Evolutionary conservation across 2,329 filamentous ascomycete species (phyloP).

Genomic region (Rasamsonia emersonii): DNA sequence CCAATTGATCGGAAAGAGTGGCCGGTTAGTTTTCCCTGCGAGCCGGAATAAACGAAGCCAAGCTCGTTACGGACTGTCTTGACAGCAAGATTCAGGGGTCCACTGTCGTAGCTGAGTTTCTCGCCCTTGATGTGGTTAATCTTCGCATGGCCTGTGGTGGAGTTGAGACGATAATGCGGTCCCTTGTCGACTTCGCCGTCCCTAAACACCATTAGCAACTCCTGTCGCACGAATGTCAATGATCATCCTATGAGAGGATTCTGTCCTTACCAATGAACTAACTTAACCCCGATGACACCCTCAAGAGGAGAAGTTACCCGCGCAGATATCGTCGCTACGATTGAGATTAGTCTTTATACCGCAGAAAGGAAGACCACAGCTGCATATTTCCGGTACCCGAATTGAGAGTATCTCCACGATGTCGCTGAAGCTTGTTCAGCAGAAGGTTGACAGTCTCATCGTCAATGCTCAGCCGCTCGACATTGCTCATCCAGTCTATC

Average conservation of each 20-base stretch:
- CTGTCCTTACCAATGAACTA: constrained; percentile 25
- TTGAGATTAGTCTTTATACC: neutral
- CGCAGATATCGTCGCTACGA: constrained; percentile 25
- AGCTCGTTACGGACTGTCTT: constrained; percentile 28
- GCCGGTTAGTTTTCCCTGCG: constrained; percentile 23
- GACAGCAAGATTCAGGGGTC: constrained; percentile 23
- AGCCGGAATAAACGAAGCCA: constrained; percentile 18
- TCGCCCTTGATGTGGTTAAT: constrained; percentile 19
- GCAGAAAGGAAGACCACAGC: constrained; percentile 1
- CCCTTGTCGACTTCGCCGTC: constrained; percentile 27
- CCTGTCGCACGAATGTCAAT: neutral
- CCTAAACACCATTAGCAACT: constrained; percentile 13
- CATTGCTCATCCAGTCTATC: constrained; percentile 36
- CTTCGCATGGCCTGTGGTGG: constrained; percentile 18
- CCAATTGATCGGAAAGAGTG: constrained; percentile 34
- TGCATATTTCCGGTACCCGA: no score
- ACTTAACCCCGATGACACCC: constrained; percentile 31
- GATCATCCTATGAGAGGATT: neutral
- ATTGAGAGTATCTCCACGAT: constrained; percentile 33
- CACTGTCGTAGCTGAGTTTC: constrained; percentile 23
- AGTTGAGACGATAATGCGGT: constrained; percentile 26
- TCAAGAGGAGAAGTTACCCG: constrained; percentile 28
- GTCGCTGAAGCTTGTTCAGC: constrained; percentile 28
- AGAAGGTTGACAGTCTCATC: constrained; percentile 26
- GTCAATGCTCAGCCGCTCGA: constrained; percentile 24